Percentiles rank a stretch among this genome's conserved stretches.
Evolutionary conservation across 257 asterid species (phyloP).

Genomic region (Rubia yunnanensis): DNA sequence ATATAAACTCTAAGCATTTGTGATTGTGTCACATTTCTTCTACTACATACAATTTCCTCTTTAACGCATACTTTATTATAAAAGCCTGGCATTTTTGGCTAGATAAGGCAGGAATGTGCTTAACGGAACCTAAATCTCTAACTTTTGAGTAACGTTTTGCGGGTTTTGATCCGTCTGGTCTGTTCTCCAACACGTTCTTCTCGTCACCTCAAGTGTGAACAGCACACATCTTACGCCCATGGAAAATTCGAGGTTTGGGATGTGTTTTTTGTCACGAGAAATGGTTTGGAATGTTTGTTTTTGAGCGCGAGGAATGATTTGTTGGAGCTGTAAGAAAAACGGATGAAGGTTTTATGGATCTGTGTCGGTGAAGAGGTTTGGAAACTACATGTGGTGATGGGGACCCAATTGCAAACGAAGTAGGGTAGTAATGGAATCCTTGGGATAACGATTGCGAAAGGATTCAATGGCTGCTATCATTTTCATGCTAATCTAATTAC

Average conservation of each 20-base stretch:
- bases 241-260: not conserved
- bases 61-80: not conserved
- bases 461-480: slow-evolving; percentile 13
- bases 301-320: not conserved
- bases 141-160: too few relatives aligned
- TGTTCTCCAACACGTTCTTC: not conserved
- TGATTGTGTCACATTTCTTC: too few relatives aligned
- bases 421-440: slow-evolving; percentile 15
- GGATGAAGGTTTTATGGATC: not conserved
- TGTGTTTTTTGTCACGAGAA: too few relatives aligned
- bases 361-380: not conserved
- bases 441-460: slow-evolving; percentile 15
- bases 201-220: not conserved
- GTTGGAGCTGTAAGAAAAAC: not conserved
- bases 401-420: slow-evolving; percentile 9
- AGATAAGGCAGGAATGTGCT: not conserved
- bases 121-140: not conserved
- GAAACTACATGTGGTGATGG: slow-evolving; percentile 4
- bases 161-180: too few relatives aligned
- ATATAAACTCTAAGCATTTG: too few relatives aligned
- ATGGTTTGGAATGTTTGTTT: not conserved
- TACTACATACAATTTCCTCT: not conserved
- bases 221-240: not conserved
- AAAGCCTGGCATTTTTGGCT: not conserved
- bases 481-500: slow-evolving; percentile 1